These are phyloP conservation scores for Tephrocybe sp. DNA, from an alignment of 768 basidiomycete species.

Conservation along the genomic window DNA sequence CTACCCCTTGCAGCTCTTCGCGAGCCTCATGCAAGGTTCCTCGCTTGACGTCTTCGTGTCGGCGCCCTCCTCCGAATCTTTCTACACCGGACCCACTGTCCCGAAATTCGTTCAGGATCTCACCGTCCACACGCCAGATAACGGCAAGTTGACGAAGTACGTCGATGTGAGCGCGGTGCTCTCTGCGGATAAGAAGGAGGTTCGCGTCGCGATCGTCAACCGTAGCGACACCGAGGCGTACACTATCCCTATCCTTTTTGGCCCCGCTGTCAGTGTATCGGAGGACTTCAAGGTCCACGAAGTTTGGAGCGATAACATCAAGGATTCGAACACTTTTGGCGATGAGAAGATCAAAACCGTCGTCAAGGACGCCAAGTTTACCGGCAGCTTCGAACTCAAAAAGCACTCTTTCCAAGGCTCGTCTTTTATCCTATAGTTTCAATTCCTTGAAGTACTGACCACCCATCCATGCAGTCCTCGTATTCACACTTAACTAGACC, in stretches of 20 bases:
- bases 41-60: conserved; percentile 39
- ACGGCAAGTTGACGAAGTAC: conserved; percentile 38
- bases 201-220: conserved; percentile 58
- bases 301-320: conserved; percentile 49
- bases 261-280: conserved; percentile 24
- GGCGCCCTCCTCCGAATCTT: conserved; percentile 21
- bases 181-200: conserved; percentile 24
- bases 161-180: conserved; percentile 52
- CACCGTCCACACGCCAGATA: conserved; percentile 30
- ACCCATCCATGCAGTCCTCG: background rate
- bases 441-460: background rate
- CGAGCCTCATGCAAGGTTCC: conserved; percentile 53
- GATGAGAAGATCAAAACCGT: conserved; percentile 40
- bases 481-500: conserved; percentile 3
- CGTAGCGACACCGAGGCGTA: conserved; percentile 40
- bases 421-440: conserved; percentile 7
- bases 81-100: conserved; percentile 46
- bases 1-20: conserved; percentile 53
- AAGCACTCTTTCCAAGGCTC: conserved; percentile 50
- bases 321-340: conserved; percentile 41
- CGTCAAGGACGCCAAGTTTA: conserved; percentile 28
- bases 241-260: conserved; percentile 37
- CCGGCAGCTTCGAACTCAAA: conserved; percentile 37
- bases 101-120: conserved; percentile 51
- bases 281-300: conserved; percentile 43